These are phyloP conservation scores for Saccharomycopsis babjevae DNA, from an alignment of 805 yeast genomes.

Conservation along the genomic window DNA sequence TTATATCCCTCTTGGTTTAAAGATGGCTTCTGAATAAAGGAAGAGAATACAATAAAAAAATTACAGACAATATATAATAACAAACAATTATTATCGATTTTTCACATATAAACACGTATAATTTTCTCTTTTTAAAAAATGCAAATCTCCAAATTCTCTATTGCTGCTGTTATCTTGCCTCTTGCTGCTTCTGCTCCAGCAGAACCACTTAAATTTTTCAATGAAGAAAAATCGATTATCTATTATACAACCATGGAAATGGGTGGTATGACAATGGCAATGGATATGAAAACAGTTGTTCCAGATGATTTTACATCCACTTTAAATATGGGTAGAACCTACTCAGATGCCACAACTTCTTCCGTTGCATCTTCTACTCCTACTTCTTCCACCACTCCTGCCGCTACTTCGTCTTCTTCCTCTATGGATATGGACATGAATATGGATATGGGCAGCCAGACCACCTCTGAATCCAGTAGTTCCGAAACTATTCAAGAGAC, in stretches of 20 bases:
- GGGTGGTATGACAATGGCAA: neutral
- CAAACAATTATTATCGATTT: neutral
- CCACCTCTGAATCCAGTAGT: neutral
- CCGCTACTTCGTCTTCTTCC: neutral
- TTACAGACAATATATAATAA: neutral
- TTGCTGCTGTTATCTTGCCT: neutral
- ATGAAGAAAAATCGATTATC: neutral
- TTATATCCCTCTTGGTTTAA: too few relatives aligned
- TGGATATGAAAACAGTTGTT: neutral
- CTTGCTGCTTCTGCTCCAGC: neutral
- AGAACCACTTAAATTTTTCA: neutral
- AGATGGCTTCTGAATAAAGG: too few relatives aligned
- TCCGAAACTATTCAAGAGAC: neutral
- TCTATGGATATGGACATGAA: neutral
- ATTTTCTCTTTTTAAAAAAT: neutral
- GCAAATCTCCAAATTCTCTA: neutral
- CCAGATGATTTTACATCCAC: neutral
- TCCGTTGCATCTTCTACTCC: neutral
- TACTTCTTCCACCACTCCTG: neutral
- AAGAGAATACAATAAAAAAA: too few relatives aligned
- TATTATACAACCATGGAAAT: neutral
- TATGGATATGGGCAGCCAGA: neutral
- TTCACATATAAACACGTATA: neutral
- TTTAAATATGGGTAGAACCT: neutral
- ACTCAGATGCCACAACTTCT: neutral